Base-by-base conservation (phyloP, 164 flowering plant genomes). In the Warburgia ugandensis region DNA sequence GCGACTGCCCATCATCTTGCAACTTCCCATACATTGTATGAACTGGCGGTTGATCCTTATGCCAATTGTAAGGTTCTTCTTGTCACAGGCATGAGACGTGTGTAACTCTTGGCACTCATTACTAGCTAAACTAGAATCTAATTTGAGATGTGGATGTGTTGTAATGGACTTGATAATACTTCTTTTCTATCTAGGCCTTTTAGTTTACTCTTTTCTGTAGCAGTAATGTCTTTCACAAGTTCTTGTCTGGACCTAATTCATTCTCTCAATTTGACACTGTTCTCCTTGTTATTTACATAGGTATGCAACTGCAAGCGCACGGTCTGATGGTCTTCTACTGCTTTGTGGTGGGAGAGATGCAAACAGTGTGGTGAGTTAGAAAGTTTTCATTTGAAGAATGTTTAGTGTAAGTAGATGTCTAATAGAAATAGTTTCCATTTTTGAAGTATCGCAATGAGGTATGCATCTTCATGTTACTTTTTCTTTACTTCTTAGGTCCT, bases 221-320 rank as follows among this genome's bases (percentile, higher is more conserved):
- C 16, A 17, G 16, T 37, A 20, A 14, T 37, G 12, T 8, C 11
- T 22, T 22, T 43, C 6, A 17, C 25, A n/a, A n/a, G n/a, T n/a
- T n/a, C n/a, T n/a, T n/a, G n/a, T n/a, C n/a, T n/a, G n/a, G n/a
- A n/a, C n/a, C n/a, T n/a, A n/a, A n/a, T 26, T 31, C 27, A 29
- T 8, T 50, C 11, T 30, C 31, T 50, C 32, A 29, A 20, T 56
- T 49, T 57, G 28, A 37, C 52, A 50, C 44, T 35, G 14, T 23
- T 43, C 48, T 33, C 22, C 23, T 6, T 41, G 14, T 48, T 45
- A 29, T 25, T 60, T 68, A 65, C 45, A 40, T 55, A 87, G 98
- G 98, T 92, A 88, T 79, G 98, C 98, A 17, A 92, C 98, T 59
- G 96, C 98, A 65, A 92, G 98, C 78, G 98, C 95, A 50, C 91